Conservation (phyloP, 768 basidiomycete genomes). For the Leccinum truebloodii region DNA sequence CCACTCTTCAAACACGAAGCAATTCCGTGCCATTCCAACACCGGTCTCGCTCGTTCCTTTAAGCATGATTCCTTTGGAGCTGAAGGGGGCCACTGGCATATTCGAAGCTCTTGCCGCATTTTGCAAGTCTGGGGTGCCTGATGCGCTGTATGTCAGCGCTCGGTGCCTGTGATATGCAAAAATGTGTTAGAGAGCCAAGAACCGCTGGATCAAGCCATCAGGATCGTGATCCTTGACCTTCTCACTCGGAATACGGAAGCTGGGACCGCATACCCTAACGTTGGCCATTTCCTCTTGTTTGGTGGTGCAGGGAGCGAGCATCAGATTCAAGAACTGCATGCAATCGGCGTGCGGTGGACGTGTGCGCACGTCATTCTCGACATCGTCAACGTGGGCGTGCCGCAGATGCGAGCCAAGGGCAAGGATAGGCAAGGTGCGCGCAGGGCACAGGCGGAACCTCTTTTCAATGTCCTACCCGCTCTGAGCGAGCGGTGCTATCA, state of each 20-base stretch:
- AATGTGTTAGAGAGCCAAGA: constrained; percentile 56
- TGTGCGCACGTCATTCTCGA: constrained; percentile 82
- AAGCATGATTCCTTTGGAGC: constrained; percentile 72
- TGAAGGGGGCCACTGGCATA: constrained; percentile 65
- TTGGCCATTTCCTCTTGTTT: constrained; percentile 87
- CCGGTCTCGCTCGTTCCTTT: constrained; percentile 77
- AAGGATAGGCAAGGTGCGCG: no score
- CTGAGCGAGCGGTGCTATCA: no score
- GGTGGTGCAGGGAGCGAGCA: constrained; percentile 58
- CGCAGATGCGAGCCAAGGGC: no score
- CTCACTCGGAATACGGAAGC: constrained; percentile 74
- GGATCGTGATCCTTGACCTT: constrained; percentile 77
- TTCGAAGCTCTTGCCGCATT: constrained; percentile 83
- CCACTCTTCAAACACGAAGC: constrained; percentile 62
- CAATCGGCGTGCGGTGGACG: constrained; percentile 65
- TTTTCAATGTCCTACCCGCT: no score
- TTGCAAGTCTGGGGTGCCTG: constrained; percentile 72
- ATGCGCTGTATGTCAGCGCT: constrained; percentile 55
- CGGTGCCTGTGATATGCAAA: constrained; percentile 44
- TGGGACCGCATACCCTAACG: constrained; percentile 68
- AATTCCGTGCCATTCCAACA: constrained; percentile 80
- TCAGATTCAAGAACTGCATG: constrained; percentile 76
- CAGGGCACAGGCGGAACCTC: no score
- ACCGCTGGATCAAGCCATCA: constrained; percentile 63
- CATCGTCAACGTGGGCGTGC: constrained; percentile 51